Base-by-base conservation (phyloP, 179 eudicot species). In the Silene vulgaris region DNA sequence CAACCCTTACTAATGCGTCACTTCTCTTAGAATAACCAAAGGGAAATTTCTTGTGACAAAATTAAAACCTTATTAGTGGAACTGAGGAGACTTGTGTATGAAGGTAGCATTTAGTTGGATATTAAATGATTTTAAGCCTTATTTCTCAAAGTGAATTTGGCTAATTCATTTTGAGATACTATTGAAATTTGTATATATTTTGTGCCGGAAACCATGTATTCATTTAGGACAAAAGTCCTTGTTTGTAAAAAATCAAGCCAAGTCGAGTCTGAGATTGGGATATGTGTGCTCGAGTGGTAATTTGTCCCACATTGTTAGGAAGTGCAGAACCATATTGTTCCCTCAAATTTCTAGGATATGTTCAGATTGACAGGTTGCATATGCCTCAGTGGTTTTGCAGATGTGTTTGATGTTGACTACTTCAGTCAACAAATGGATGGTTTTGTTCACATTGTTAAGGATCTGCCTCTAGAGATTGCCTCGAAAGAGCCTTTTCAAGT, bases 381-480 rank as follows among this genome's bases (percentile, higher is more conserved):
- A 37, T 71, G 45, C 52, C 43, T 73, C 89, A 96, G 99, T 91
- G 97, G 94, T 78, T 96, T 96, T 87, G 96, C 91, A 86, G 99
- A 96, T 91, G 90, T 96, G 62, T 96, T 93, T 85, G 99, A 93
- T 89, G 97, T 88, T 28, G 96, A 91, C 71, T 85, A 88, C 88
- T 96, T 93, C 88, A 88, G 91, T 74, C 86, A 86, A 77, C 87
- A 88, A 73, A 87, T 87, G 89, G 82, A 86, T 73, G 92, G 97
- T 73, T 96, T 85, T 80, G 82, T 90, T 71, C 81, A 84, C 48
- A 79, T 93, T 72, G 97, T 87, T 26, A 96, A 88, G 80, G 97
- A 93, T 76, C 74, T 96, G 76, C 93, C 99, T 48, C 80, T 83
- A 65, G 89, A 88, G 74, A 85, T 96, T 78, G 89, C 85, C 77